Conservation (phyloP, 1,284 basidiomycete species). For the Heterobasidion parviporum region DNA sequence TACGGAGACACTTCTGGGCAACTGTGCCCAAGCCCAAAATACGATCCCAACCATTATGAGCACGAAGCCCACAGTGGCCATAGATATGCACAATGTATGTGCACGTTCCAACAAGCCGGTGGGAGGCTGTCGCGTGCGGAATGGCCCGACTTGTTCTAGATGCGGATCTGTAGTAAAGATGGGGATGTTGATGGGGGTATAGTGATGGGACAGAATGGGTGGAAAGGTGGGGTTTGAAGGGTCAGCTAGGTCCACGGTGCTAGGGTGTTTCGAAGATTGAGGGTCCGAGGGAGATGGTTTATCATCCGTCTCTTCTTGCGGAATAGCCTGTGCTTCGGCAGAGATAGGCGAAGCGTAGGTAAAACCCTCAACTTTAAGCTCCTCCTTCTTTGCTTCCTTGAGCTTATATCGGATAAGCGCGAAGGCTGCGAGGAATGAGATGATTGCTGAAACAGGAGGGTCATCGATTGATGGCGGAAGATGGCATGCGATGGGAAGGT, state of each 20-base stretch:
- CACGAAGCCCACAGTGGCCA: constrained; percentile 42
- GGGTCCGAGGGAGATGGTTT: neutral
- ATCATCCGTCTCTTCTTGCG: neutral
- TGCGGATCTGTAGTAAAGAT: constrained; percentile 33
- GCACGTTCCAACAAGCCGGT: constrained; percentile 39
- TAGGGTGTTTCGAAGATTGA: too few species aligned
- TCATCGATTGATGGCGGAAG: neutral
- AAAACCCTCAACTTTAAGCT: constrained; percentile 15
- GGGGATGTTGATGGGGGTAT: neutral
- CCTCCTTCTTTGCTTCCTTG: constrained; percentile 34
- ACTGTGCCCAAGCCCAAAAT: constrained; percentile 40
- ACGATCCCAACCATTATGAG: constrained; percentile 42
- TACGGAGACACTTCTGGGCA: constrained; percentile 32
- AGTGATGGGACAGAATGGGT: neutral
- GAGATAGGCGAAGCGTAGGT: neutral
- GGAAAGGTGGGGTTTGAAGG: too few species aligned
- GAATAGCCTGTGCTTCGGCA: neutral
- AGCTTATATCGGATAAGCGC: constrained; percentile 48
- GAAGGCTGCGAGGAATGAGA: constrained; percentile 52
- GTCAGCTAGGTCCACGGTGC: too few species aligned
- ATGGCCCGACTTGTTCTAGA: constrained; percentile 24
- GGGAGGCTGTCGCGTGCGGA: constrained; percentile 24
- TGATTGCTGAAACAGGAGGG: constrained; percentile 28
- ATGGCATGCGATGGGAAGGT: too few species aligned
- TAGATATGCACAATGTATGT: constrained; percentile 39